These are phyloP conservation scores for Venturia asperata DNA, from an alignment of 2,329 filamentous ascomycete genomes.

Conservation along the genomic window DNA sequence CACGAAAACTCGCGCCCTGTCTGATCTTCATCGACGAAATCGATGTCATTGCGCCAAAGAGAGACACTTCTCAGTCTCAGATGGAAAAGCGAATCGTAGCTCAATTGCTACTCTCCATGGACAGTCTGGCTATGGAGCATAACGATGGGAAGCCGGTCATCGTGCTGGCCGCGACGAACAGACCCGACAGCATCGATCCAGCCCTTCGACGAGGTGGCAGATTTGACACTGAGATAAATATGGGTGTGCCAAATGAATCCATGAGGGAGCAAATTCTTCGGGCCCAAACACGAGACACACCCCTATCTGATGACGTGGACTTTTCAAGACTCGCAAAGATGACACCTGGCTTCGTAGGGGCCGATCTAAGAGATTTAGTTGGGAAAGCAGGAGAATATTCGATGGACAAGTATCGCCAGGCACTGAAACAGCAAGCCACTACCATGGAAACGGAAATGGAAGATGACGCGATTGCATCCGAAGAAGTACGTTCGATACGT, in stretches of 20 bases:
- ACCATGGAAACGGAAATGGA: conserved; percentile 31
- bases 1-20: conserved; percentile 76
- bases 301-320: conserved; percentile 62
- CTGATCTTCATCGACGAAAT: conserved; percentile 90
- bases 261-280: conserved; percentile 72
- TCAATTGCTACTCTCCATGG: conserved; percentile 81
- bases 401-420: conserved; percentile 53
- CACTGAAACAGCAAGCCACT: conserved; percentile 38
- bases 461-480: conserved; percentile 21
- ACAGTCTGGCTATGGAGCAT: conserved; percentile 62
- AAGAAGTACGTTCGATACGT: conserved; percentile 28
- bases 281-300: conserved; percentile 60
- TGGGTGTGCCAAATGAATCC: conserved; percentile 75
- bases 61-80: conserved; percentile 74
- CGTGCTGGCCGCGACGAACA: conserved; percentile 84
- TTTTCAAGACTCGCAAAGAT: conserved; percentile 67
- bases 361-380: conserved; percentile 70
- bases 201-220: conserved; percentile 64
- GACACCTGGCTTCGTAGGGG: conserved; percentile 89
- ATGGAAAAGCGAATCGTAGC: conserved; percentile 84
- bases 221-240: conserved; percentile 78
- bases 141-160: conserved; percentile 73
- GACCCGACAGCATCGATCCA: conserved; percentile 78
- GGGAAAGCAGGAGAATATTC: conserved; percentile 58
- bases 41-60: conserved; percentile 81